Evolutionary conservation across 257 asterid genomes (phyloP).

Genomic region (Vinca minor): DNA sequence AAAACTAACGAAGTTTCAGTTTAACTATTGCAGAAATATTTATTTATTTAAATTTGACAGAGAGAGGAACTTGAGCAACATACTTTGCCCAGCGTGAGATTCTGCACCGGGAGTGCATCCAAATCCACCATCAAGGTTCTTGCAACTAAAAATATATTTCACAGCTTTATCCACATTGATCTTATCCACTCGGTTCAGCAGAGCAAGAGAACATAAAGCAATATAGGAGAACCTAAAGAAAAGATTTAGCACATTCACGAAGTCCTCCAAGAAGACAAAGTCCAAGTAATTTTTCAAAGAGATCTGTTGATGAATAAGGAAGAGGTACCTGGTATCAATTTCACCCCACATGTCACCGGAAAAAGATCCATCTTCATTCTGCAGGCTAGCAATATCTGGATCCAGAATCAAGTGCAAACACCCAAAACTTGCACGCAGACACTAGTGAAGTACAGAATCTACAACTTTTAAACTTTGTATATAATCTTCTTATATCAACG

Average conservation of each 20-base stretch:
- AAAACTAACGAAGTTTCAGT: not conserved
- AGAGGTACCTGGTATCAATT: conserved; percentile 65
- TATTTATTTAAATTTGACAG: too few relatives aligned
- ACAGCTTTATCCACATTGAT: conserved; percentile 77
- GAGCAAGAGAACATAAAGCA: conserved; percentile 66
- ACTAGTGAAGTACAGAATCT: not conserved
- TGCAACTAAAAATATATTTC: conserved; percentile 75
- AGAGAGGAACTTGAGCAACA: conserved; percentile 8
- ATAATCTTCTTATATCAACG: not conserved
- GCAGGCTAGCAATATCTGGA: conserved; percentile 73
- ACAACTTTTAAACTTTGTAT: not conserved
- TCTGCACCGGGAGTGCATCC: conserved; percentile 94
- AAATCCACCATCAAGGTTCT: conserved; percentile 93
- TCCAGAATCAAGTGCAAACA: conserved; percentile 41
- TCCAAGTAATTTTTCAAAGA: not conserved
- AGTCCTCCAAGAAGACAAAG: conserved; percentile 4
- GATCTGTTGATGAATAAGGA: conserved; percentile 8
- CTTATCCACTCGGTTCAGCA: conserved; percentile 57
- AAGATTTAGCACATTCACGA: conserved; percentile 5
- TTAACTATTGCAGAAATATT: too few relatives aligned
- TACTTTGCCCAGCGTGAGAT: conserved; percentile 98
- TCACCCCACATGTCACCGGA: conserved; percentile 97
- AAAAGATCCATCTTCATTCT: conserved; percentile 89
- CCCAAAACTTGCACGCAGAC: not conserved
- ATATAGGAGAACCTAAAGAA: conserved; percentile 71